These are phyloP conservation scores for Claviceps purpurea DNA, from an alignment of 2,329 filamentous ascomycete species.

Conservation along the genomic window DNA sequence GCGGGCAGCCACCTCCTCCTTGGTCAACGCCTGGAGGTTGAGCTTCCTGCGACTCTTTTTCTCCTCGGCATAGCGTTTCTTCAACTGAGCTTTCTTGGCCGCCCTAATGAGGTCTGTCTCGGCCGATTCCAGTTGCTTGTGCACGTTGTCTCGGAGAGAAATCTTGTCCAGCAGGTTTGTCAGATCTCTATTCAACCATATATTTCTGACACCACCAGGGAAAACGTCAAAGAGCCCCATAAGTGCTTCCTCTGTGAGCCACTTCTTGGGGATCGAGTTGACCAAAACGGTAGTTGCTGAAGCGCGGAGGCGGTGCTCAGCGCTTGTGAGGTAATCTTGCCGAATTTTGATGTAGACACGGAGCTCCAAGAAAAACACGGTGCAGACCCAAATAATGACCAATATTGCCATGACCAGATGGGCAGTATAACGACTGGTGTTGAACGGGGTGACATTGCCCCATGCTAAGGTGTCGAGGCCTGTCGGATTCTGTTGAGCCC, in stretches of 20 bases:
- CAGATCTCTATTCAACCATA: constrained; percentile 91
- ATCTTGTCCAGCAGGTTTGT: constrained; percentile 77
- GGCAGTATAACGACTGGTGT: constrained; percentile 65
- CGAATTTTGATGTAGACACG: constrained; percentile 82
- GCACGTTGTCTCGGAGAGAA: constrained; percentile 56
- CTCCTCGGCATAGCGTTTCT: constrained; percentile 48
- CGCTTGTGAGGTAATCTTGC: constrained; percentile 87
- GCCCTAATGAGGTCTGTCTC: constrained; percentile 73
- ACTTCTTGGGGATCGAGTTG: constrained; percentile 78
- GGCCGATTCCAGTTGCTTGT: constrained; percentile 60
- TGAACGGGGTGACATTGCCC: constrained; percentile 61
- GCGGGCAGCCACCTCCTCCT: constrained; percentile 34
- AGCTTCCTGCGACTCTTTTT: constrained; percentile 47
- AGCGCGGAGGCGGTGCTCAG: constrained; percentile 82
- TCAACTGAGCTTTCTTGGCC: constrained; percentile 68
- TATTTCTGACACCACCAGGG: constrained; percentile 84
- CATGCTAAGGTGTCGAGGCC: constrained; percentile 77
- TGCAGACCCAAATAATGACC: constrained; percentile 74
- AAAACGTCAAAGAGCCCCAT: constrained; percentile 87
- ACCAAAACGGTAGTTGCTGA: constrained; percentile 94
- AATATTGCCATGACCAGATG: constrained; percentile 69
- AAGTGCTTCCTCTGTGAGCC: constrained; percentile 74
- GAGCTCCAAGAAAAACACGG: constrained; percentile 75
- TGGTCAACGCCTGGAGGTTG: constrained; percentile 35
- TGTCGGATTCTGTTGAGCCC: constrained; percentile 18